These are phyloP conservation scores for Tetrapisispora pingtungensis DNA, from an alignment of 805 yeast genomes.

Conservation along the genomic window DNA sequence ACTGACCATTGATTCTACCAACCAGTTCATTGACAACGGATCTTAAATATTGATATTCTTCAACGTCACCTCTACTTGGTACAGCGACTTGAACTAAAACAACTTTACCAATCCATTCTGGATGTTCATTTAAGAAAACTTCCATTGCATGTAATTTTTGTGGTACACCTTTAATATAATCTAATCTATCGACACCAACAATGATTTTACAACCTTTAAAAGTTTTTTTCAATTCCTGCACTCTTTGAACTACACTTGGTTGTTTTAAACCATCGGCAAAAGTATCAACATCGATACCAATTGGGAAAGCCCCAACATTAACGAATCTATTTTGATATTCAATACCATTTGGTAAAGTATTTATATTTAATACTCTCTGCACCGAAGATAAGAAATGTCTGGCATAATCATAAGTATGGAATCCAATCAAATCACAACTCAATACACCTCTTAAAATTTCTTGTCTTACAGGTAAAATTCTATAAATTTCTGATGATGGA, in stretches of 20 bases:
- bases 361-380: conserved; percentile 68
- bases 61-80: conserved; percentile 96
- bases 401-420: conserved; percentile 98
- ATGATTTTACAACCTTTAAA: conserved; percentile 73
- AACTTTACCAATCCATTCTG: conserved; percentile 97
- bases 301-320: conserved; percentile 94
- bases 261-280: conserved; percentile 69
- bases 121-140: conserved; percentile 81
- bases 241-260: conserved; percentile 53
- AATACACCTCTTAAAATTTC: conserved; percentile 87
- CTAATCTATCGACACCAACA: conserved; percentile 94
- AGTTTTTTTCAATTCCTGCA: conserved; percentile 51
- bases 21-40: conserved; percentile 93
- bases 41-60: conserved; percentile 88
- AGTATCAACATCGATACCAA: conserved; percentile 92
- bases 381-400: conserved; percentile 90
- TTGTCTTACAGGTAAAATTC: conserved; percentile 89
- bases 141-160: conserved; percentile 95
- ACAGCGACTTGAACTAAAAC: conserved; percentile 94
- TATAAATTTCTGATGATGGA: conserved; percentile 92
- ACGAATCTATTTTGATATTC: conserved; percentile 67
- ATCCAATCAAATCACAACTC: conserved; percentile 90
- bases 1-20: conserved; percentile 91
- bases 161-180: conserved; percentile 96
- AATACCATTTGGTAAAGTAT: conserved; percentile 86